Evolutionary conservation across 768 basidiomycete genomes (phyloP), one percentile per base, ranked within the genome.

Genomic region (Gymnopilus dilepis): DNA sequence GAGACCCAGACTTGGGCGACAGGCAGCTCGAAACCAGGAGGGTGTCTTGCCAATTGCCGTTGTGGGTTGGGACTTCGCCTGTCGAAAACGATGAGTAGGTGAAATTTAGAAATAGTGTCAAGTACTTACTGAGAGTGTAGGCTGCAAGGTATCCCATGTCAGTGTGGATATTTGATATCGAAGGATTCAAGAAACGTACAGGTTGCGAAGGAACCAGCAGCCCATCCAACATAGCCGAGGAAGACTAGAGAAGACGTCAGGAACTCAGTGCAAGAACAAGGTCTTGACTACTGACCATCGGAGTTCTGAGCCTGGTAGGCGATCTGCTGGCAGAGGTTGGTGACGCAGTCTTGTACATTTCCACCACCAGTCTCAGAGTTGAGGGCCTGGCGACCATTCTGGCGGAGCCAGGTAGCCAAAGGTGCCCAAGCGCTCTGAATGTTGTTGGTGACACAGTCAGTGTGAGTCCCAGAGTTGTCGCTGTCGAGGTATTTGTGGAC

Each of bases 301-400:
- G 79, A 79, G 69, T 82, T 81, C 42, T 73, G 69, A 45, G 80
- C 78, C 61, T 81, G 81, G 73, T 72, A 84, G 0, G 70, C 76
- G 31, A 82, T 73, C 64, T 84, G 80, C 60, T 82, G 74, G 42
- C 78, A 82, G 62, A 83, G 71, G 61, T 76, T 80, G 17, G 72
- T 68, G 4, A 77, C 72, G 65, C 86, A 87, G 8, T 78, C 78
- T 8, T 76, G 76, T 17, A 77, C 75, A 64, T 86, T 78, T 12
- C 85, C 85, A 17, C 85, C 86, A 38, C 86, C 86, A 1, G 84
- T 86, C 68, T 88, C 86, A 9, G 84, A 83, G 68, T 86, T 81
- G 66, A 88, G 73, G 0, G 85, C 86, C 65, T 84, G 82, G 17
- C 86, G 76, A 2, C 76, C 76, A 48, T 85, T 80, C 50, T 69